A percentile compares a stretch with the other conserved stretches of the same genome.
Conservation (phyloP, 495 filamentous ascomycete genomes). For the Hypoxylon lienhwacheense region DNA sequence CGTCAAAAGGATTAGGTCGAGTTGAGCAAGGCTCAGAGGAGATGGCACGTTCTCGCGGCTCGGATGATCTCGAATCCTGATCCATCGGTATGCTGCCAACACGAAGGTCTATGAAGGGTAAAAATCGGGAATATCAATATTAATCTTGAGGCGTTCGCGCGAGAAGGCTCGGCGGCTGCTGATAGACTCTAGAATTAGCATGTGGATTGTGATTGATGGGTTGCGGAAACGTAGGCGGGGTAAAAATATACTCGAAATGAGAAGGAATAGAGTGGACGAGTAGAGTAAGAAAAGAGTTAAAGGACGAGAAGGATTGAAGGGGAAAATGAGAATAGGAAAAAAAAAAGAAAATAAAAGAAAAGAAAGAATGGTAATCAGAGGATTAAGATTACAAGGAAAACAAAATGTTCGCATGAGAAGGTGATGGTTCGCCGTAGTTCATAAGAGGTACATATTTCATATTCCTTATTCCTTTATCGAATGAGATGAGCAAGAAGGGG, state of each 20-base stretch:
- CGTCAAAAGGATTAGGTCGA: constrained; percentile 59
- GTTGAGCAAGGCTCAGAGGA: constrained; percentile 63
- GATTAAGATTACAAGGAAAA: too few species aligned
- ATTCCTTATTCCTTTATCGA: constrained; percentile 22
- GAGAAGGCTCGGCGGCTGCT: constrained; percentile 42
- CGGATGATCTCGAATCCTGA: constrained; percentile 51
- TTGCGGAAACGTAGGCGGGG: constrained; percentile 35
- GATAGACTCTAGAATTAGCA: constrained; percentile 42
- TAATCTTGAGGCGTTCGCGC: constrained; percentile 42
- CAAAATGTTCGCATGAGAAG: constrained; percentile 20
- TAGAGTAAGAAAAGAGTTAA: constrained; percentile 8
- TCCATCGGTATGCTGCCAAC: constrained; percentile 53
- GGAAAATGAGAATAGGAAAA: constrained; percentile 11
- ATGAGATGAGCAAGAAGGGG: constrained; percentile 1
- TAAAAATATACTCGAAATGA: constrained; percentile 14
- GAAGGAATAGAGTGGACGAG: constrained; percentile 4
- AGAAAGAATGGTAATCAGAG: background rate
- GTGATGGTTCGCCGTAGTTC: constrained; percentile 18
- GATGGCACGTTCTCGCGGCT: constrained; percentile 58
- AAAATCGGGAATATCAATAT: constrained; percentile 38
- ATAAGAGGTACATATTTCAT: too few species aligned
- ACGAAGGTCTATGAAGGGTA: constrained; percentile 13
- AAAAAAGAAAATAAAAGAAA: background rate
- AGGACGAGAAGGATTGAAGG: constrained; percentile 4
- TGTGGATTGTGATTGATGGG: too few species aligned